Evolutionary conservation across 805 yeast genomes (phyloP), one percentile per base, ranked within the genome.

Genomic region (Teunomyces aglyptinius): DNA sequence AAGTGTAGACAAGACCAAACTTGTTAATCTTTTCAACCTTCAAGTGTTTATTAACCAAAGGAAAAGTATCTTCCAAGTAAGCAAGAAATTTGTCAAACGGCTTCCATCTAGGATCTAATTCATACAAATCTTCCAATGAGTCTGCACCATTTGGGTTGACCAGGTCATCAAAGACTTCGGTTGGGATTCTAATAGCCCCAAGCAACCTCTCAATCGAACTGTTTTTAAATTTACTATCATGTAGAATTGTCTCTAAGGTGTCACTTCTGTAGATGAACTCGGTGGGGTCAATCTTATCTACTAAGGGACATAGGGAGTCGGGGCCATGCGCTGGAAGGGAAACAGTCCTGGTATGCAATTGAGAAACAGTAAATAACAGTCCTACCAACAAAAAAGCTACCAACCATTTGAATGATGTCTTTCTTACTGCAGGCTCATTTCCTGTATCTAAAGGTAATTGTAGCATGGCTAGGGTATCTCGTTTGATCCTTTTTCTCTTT

Each of bases 231-330:
- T 46, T 29, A 10, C 54, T 49, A 44, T 67, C 68, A 20, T 57
- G 54, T 18, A 68, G 56, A 15, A 70, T 68, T 11, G 43, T 49
- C 13, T 50, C 42, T 7, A 68, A 35, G 6, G 63, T 60, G 7
- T 51, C 46, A 15, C 46, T 51, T 18, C 58, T 51, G 41, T 61
- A 56, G 12, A 65, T 19, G 46, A 49, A 54, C 29, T 53, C 47
- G 2, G 47, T 16, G 2, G 70, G 69, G 41, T 67, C 61, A 15
- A 69, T 19, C 44, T 69, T 70, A 5, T 56, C 56, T 4, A 67
- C 68, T 10, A 67, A 41, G 2, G 74, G 73, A 49, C 75, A 70
- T 15, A 69, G 57, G 6, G 62, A 50, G 49, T 68, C 72, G 1
- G 68, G 68, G 43, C 36, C 42, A 19, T 38, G 20, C 5, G 20